A percentile compares a stretch with the other conserved stretches of the same genome.
Evolutionary conservation across 169 alveolate genomes (phyloP).

Genomic region (Cyclospora cayetanensis): DNA sequence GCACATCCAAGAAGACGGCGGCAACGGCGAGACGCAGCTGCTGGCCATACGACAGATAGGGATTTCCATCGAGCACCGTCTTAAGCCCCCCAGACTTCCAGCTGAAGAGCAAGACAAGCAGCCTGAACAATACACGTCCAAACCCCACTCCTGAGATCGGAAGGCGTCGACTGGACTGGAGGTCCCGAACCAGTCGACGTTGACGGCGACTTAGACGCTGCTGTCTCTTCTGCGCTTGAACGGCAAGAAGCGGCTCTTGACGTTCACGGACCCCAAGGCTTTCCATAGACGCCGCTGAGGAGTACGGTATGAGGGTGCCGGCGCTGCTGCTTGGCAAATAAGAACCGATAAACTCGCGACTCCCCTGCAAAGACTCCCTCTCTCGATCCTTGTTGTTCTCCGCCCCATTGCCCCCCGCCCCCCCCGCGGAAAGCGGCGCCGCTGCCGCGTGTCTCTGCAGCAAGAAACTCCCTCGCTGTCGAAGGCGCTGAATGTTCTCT

Average conservation of each 20-base stretch:
- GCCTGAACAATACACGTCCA: neutral
- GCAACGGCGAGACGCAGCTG: slow-evolving; percentile 45
- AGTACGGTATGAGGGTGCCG: no score
- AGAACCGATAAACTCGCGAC: no score
- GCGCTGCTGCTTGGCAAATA: no score
- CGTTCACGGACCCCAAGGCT: neutral
- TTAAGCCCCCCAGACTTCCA: neutral
- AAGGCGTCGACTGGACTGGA: neutral
- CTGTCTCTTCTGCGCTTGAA: neutral
- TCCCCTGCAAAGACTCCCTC: no score
- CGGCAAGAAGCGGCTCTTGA: neutral
- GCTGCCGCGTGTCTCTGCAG: neutral
- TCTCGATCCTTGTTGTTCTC: no score
- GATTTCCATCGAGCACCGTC: slow-evolving; percentile 5
- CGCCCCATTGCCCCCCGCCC: no score
- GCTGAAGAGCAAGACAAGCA: neutral
- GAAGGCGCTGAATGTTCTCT: neutral
- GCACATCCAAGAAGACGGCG: neutral
- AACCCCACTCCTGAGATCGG: neutral
- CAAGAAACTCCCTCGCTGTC: neutral
- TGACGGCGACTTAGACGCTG: neutral
- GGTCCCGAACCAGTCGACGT: neutral
- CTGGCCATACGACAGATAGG: neutral
- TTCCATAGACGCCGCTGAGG: neutral
- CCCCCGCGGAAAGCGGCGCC: no score